These are phyloP conservation scores for Pseudopyricularia javanii DNA, from an alignment of 2,329 filamentous ascomycete genomes.

Conservation along the genomic window DNA sequence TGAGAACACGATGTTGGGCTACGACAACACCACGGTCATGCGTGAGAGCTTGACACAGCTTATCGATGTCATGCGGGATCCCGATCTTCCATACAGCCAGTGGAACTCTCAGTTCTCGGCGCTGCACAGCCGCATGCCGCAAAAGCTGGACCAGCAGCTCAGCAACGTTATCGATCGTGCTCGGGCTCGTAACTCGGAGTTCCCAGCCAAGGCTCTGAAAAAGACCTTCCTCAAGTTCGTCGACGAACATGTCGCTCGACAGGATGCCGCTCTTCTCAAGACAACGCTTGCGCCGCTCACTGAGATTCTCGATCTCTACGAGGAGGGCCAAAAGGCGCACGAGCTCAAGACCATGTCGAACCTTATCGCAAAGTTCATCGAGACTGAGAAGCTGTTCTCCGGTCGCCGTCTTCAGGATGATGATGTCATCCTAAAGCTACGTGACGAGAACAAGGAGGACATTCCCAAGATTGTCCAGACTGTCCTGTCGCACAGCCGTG, in stretches of 20 bases:
- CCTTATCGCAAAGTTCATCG: conserved; percentile 70
- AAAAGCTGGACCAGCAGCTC: conserved; percentile 76
- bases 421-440: conserved; percentile 82
- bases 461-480: conserved; percentile 73
- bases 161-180: conserved; percentile 78
- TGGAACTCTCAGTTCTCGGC: conserved; percentile 95
- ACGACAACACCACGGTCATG: conserved; percentile 98
- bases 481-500: conserved; percentile 86
- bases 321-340: conserved; percentile 79
- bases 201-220: conserved; percentile 76
- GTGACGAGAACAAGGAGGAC: conserved; percentile 94
- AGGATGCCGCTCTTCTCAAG: conserved; percentile 64
- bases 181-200: conserved; percentile 66
- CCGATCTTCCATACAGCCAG: conserved; percentile 88
- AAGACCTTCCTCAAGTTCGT: conserved; percentile 83
- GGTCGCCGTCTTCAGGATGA: conserved; percentile 78
- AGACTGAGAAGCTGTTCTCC: conserved; percentile 79
- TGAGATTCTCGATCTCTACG: conserved; percentile 67
- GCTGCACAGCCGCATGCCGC: conserved; percentile 92
- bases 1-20: conserved; percentile 79
- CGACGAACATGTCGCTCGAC: conserved; percentile 66
- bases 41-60: conserved; percentile 72
- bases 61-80: conserved; percentile 78
- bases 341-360: conserved; percentile 73
- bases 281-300: conserved; percentile 62